These are phyloP conservation scores for Cyberlindnera americana DNA, from an alignment of 805 yeast species.

Conservation along the genomic window DNA sequence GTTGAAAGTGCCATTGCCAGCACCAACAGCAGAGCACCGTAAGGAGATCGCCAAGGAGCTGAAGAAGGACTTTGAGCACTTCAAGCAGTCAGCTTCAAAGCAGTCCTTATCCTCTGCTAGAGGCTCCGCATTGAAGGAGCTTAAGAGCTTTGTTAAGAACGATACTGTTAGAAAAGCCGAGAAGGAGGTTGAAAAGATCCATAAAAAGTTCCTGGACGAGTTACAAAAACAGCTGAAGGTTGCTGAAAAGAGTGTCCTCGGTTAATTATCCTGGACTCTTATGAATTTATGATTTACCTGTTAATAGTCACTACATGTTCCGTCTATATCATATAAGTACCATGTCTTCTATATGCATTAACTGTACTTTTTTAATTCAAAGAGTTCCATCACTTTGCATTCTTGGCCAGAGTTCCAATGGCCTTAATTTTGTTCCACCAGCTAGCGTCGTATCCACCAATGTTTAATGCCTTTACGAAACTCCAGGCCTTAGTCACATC, in stretches of 20 bases:
- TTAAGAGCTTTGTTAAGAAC: constrained; percentile 47
- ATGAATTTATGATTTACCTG: not conserved
- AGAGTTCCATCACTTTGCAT: constrained; percentile 26
- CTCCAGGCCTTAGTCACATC: constrained; percentile 84
- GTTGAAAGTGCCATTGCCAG: constrained; percentile 70
- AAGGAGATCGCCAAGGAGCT: constrained; percentile 52
- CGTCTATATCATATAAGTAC: too few species aligned
- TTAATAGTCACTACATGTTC: not conserved
- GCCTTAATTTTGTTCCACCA: constrained; percentile 65
- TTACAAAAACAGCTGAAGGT: constrained; percentile 52
- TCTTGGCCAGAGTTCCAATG: constrained; percentile 49
- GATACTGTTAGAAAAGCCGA: constrained; percentile 54
- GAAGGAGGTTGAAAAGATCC: constrained; percentile 63
- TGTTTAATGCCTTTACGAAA: constrained; percentile 76
- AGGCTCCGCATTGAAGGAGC: constrained; percentile 50
- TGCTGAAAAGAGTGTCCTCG: constrained; percentile 45
- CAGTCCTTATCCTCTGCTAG: constrained; percentile 56
- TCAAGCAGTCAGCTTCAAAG: constrained; percentile 45
- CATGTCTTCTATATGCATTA: too few species aligned
- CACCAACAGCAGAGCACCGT: constrained; percentile 65
- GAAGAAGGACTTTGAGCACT: constrained; percentile 64
- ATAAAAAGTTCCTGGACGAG: constrained; percentile 58
- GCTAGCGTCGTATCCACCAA: constrained; percentile 78
- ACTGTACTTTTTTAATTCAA: not conserved
- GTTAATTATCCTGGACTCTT: constrained; percentile 8